Base-by-base conservation (phyloP, 2,329 filamentous ascomycete species). In the Cryoendolithus antarcticus region DNA sequence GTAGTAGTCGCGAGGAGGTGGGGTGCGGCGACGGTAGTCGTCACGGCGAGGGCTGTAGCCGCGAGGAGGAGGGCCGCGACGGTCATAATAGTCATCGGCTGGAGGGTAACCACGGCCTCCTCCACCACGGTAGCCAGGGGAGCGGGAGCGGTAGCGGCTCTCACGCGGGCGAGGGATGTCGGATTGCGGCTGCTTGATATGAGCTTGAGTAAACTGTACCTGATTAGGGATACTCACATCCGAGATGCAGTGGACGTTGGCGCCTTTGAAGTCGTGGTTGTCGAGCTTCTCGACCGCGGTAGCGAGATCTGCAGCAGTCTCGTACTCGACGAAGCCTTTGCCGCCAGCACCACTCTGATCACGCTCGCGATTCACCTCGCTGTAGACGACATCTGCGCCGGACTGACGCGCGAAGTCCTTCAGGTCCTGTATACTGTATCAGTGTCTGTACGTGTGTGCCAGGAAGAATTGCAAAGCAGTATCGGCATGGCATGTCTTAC, bases 371-470 rank as follows among this genome's bases (percentile, higher is more conserved):
- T 80, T 82, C 44, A 93, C 93, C 68, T 98, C 91, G 49, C 88
- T 95, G 63, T 94, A 98, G 57, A 98, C 91, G 50, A 98, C 91
- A 62, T 96, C 91, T 64, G 94, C 76, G 64, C 86, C 86, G 63
- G 89, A 93, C 64, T 93, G 85, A 61, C 91, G 86, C 47, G 91
- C 91, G 67, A 98, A 98, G 64, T 98, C 91, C 83, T 98, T 98
- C 39, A 98, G 79, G 66, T 98, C 91, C 91, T 98, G 86, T 68
- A 80, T 70, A 13, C 42, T 30, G 24, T 8, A 27, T 48, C 48
- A 19, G 15, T 19, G 15, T 19, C 15, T 19, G 15, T 19, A 19
- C 15, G 15, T 19, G 15, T 19, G 15, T 19, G 15, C 15, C 15
- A 19, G 15, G 15, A 19, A 19, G 15, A 19, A 19, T 19, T 19